These are phyloP conservation scores for Mycena metata DNA, from an alignment of 768 basidiomycete genomes.

Conservation along the genomic window DNA sequence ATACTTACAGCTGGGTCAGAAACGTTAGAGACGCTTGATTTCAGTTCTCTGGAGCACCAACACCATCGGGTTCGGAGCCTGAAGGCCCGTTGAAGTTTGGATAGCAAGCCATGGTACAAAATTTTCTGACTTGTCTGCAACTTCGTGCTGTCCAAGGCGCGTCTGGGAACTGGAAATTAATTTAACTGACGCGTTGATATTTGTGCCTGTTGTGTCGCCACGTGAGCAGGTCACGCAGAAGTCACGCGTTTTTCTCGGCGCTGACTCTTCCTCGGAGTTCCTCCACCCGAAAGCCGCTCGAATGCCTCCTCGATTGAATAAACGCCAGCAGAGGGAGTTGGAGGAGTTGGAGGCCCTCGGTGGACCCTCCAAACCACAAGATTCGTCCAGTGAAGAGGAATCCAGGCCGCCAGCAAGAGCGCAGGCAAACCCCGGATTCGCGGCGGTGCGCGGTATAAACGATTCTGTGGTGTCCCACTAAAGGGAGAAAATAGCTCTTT, in stretches of 20 bases:
- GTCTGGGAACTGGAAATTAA: too few relatives aligned
- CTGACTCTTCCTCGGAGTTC: too few relatives aligned
- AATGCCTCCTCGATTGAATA: constrained; percentile 81
- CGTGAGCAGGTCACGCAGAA: not conserved
- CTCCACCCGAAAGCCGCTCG: not conserved
- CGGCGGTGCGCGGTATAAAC: constrained; percentile 54
- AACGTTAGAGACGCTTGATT: too few relatives aligned
- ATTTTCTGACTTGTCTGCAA: too few relatives aligned
- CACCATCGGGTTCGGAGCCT: too few relatives aligned
- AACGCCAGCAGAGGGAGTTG: constrained; percentile 87
- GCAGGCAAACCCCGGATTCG: constrained; percentile 52
- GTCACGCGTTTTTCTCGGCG: constrained; percentile 1
- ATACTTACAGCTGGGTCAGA: too few relatives aligned
- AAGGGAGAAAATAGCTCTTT: constrained; percentile 57
- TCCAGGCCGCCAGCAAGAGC: constrained; percentile 13
- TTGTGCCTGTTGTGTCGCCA: too few relatives aligned
- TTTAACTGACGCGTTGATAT: too few relatives aligned
- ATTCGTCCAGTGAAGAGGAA: constrained; percentile 57
- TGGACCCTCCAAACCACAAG: constrained; percentile 47
- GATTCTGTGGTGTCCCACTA: constrained; percentile 14
- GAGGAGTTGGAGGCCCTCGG: constrained; percentile 80
- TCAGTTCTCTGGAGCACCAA: too few relatives aligned
- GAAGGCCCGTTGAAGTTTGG: too few relatives aligned
- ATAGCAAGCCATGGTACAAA: too few relatives aligned
- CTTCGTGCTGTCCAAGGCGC: too few relatives aligned